Evolutionary conservation across 352 stramenopile genomes (phyloP).

Genomic region (Aphanomyces invadans): DNA sequence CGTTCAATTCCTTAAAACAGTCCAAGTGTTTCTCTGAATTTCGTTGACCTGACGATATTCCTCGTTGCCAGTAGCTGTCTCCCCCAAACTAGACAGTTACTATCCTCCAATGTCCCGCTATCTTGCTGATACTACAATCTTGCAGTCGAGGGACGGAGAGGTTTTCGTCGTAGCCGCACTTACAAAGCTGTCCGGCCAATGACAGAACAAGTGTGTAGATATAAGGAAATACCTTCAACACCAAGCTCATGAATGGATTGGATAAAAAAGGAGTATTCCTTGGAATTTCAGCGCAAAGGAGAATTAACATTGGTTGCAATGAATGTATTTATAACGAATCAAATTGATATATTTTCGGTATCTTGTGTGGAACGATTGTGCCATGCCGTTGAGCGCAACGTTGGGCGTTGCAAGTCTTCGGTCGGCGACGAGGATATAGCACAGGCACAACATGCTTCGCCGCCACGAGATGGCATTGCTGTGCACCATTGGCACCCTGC

Average conservation of each 20-base stretch:
- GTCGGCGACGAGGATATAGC: background rate
- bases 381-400: background rate
- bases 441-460: background rate
- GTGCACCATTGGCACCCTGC: conserved; percentile 13
- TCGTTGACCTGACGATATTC: too few species aligned
- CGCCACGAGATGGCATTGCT: conserved; percentile 21
- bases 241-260: background rate
- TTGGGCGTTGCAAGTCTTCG: background rate
- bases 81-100: too few species aligned
- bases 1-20: background rate
- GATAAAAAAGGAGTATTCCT: background rate
- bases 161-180: too few species aligned
- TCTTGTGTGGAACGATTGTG: too few species aligned
- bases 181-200: too few species aligned
- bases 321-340: background rate
- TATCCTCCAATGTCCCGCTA: too few species aligned
- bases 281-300: too few species aligned
- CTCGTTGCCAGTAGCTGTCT: too few species aligned
- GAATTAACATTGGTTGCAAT: background rate
- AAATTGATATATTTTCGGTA: background rate
- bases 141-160: too few species aligned
- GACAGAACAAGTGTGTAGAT: background rate
- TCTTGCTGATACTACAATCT: too few species aligned
- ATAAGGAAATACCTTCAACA: background rate
- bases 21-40: background rate